Base-by-base conservation (phyloP, 129 eudicot genomes). In the Deinandra increscens region DNA sequence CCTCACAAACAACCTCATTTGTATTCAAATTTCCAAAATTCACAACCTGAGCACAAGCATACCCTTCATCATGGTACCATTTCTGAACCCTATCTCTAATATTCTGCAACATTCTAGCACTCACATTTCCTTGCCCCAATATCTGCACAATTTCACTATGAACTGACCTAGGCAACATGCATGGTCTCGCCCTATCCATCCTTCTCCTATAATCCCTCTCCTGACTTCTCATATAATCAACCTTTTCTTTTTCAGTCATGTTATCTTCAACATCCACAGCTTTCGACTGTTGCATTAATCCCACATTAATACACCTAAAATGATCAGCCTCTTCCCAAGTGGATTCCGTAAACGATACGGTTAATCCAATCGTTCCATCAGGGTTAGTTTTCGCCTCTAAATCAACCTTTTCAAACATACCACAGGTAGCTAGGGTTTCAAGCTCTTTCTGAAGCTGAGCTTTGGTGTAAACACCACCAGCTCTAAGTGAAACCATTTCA, bases 41-140 rank as follows among this genome's bases (percentile, higher is more conserved):
- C 77, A 84, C 86, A 18, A 91, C 98, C 58, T 86, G 91, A 5
- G 96, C 96, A 68, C 89, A 84, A 0, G 86, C 91, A 69, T 88
- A 88, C 58, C 98, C 98, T 51, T 88, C 81, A 22, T 91, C 98
- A 58, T 88, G 94, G 54, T 91, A 91, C 96, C 96, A 88, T 44
- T 82, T 82, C 84, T 86, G 94, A 72, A 91, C 94, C 66, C 74
- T 66, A 38, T 91, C 96, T 46, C 96, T 72, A 19, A 88, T 88
- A 83, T 60, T 84, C 87, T 86, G 94, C 86, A 91, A 50, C 81
- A 84, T 36, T 58, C 97, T 74, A 3, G 97, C 96, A 74, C 85
- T 88, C 66, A 88, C 91, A 56, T 37, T 75, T 18, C 91, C 91
- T 39, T 83, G 76, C 2, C 66, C 72, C 78, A 88, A 70, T 87